Percentiles rank a stretch among this genome's conserved stretches.
phyloP scores from a whole-genome alignment of 768 basidiomycete species.

The Cystoderma amianthinum region DNA sequence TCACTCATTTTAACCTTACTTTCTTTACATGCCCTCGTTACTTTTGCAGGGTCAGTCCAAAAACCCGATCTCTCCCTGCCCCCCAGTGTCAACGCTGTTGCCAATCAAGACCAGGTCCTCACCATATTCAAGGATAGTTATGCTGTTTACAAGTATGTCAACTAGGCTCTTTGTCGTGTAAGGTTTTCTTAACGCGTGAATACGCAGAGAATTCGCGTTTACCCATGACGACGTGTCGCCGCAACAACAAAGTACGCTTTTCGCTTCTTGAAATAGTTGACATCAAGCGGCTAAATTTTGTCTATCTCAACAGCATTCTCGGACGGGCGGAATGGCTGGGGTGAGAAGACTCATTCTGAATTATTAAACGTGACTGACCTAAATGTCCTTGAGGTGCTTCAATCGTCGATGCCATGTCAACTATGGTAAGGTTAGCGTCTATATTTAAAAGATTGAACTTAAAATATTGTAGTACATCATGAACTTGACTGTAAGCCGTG shows the following conservation, averaged over 20 bases:
- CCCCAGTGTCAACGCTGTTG: constrained; percentile 17
- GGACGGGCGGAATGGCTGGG: constrained; percentile 37
- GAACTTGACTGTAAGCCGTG: constrained; percentile 36
- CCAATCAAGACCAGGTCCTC: constrained; percentile 32
- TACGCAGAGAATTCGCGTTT: constrained; percentile 48
- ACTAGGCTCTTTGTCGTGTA: too few relatives aligned
- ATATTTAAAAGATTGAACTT: background rate
- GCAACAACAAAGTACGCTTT: constrained; percentile 26
- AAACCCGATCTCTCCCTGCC: constrained; percentile 35
- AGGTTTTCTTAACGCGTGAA: too few relatives aligned
- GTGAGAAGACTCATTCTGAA: too few relatives aligned
- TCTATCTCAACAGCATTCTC: constrained; percentile 17
- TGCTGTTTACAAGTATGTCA: constrained; percentile 48
- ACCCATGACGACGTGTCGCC: constrained; percentile 58
- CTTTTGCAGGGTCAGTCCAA: constrained; percentile 36
- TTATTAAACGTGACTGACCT: too few relatives aligned
- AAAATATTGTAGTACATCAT: constrained; percentile 39
- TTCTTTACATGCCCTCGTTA: constrained; percentile 12
- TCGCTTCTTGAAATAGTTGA: constrained; percentile 16
- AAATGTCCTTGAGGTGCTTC: constrained; percentile 59
- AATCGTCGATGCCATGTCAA: constrained; percentile 54
- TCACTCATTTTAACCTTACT: constrained; percentile 19
- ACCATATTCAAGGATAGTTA: constrained; percentile 48
- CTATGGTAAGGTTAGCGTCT: constrained; percentile 37
- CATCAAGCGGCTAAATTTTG: background rate